Percentiles rank a stretch among this genome's conserved stretches.
phyloP scores from a whole-genome alignment of 768 basidiomycete species.

The Mycena albidolilacea region DNA sequence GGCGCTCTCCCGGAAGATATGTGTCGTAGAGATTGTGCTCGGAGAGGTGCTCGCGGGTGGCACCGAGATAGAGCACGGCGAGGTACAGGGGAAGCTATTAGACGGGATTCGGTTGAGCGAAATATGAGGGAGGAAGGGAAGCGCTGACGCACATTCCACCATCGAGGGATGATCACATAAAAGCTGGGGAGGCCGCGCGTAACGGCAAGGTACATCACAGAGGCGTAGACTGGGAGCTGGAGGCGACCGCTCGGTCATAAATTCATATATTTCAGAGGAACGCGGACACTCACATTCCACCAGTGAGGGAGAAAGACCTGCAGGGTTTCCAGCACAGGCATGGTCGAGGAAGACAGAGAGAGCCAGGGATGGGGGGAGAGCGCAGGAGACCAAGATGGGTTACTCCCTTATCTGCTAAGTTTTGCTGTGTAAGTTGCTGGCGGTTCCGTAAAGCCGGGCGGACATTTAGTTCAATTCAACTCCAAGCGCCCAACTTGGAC shows the following conservation, averaged over 20 bases:
- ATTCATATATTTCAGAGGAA: background rate
- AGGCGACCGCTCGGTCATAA: background rate
- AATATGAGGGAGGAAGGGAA: background rate
- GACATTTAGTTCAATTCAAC: no score
- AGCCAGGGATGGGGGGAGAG: no score
- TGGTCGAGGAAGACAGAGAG: no score
- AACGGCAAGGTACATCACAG: background rate
- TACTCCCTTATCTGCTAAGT: no score
- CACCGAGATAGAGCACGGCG: slow-evolving; percentile 28
- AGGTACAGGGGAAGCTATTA: slow-evolving; percentile 30
- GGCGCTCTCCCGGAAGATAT: slow-evolving; percentile 28
- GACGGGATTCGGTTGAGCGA: background rate
- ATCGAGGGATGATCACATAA: slow-evolving; percentile 24
- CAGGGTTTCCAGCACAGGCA: no score
- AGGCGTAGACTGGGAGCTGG: slow-evolving; percentile 11
- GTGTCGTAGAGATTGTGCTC: slow-evolving; percentile 34
- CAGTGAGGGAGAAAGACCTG: background rate
- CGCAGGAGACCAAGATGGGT: no score
- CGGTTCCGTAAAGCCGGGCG: no score
- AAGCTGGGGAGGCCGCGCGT: background rate
- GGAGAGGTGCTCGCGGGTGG: slow-evolving; percentile 19
- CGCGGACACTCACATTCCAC: slow-evolving; percentile 15
- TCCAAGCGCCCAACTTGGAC: no score
- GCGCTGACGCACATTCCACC: slow-evolving; percentile 26
- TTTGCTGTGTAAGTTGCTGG: no score